phyloP scores from a whole-genome alignment of 805 yeast genomes.

The Ogataea saltuana region DNA sequence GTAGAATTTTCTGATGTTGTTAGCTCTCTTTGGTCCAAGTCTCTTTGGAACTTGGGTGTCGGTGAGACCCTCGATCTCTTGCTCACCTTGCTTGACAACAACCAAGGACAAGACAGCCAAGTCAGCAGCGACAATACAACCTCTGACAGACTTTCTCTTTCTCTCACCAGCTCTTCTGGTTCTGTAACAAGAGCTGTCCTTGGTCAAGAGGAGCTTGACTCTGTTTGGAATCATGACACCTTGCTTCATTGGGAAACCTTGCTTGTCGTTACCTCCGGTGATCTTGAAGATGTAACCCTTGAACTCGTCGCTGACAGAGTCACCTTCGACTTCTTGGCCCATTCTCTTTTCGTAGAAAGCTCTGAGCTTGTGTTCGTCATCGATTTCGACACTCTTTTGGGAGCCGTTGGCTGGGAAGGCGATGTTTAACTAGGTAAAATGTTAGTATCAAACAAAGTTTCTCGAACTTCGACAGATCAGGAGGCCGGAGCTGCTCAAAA shows the following conservation, averaged over 20 bases:
- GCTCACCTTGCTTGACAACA: slow-evolving; percentile 96
- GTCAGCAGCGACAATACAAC: slow-evolving; percentile 97
- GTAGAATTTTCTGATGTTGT: slow-evolving; percentile 99
- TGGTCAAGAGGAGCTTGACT: slow-evolving; percentile 90
- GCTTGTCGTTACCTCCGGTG: slow-evolving; percentile 99
- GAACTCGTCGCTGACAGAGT: slow-evolving; percentile 97
- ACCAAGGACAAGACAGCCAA: slow-evolving; percentile 92
- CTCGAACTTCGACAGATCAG: background rate
- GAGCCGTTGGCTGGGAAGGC: slow-evolving; percentile 99
- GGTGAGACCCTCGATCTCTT: slow-evolving; percentile 94
- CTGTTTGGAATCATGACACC: slow-evolving; percentile 99
- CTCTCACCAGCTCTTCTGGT: slow-evolving; percentile 99
- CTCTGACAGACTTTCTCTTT: slow-evolving; percentile 99
- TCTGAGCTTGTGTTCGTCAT: slow-evolving; percentile 98
- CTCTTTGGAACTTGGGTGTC: slow-evolving; percentile 95
- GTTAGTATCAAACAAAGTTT: background rate
- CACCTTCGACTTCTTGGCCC: slow-evolving; percentile 99
- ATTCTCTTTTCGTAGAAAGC: slow-evolving; percentile 98
- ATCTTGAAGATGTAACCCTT: slow-evolving; percentile 98
- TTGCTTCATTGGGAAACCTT: slow-evolving; percentile 99
- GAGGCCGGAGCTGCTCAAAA: too few relatives aligned
- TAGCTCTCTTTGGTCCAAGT: slow-evolving; percentile 99
- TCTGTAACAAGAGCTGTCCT: slow-evolving; percentile 98
- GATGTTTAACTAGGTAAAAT: slow-evolving; percentile 84
- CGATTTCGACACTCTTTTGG: slow-evolving; percentile 96